A percentile compares a stretch with the other conserved stretches of the same genome.
phyloP scores from a whole-genome alignment of 1,284 basidiomycete species.

The Spongiforma sp. region DNA sequence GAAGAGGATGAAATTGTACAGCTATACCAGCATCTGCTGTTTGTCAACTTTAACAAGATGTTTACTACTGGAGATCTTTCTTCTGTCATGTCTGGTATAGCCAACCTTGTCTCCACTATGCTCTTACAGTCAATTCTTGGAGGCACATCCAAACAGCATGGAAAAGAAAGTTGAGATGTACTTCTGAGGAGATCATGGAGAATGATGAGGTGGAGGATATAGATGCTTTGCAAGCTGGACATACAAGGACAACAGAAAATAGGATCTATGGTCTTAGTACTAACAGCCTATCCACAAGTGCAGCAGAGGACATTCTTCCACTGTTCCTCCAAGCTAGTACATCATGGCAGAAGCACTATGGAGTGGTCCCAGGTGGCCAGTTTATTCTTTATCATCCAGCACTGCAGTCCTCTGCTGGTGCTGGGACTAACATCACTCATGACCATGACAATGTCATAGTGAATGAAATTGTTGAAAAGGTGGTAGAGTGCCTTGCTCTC shows the following conservation, averaged over 20 bases:
- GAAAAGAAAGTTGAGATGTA: constrained; percentile 23
- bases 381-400: neutral
- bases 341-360: constrained; percentile 28
- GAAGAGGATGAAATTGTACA: neutral
- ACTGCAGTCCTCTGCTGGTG: neutral
- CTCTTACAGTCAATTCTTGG: constrained; percentile 26
- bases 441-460: neutral
- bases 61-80: constrained; percentile 9
- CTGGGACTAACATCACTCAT: neutral
- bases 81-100: constrained; percentile 7
- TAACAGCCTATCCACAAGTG: constrained; percentile 25
- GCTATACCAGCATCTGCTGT: constrained; percentile 25
- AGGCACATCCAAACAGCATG: constrained; percentile 35
- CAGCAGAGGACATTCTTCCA: constrained; percentile 33
- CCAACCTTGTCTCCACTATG: constrained; percentile 4
- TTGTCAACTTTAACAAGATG: constrained; percentile 30
- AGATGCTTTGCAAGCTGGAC: constrained; percentile 32
- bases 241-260: constrained; percentile 31
- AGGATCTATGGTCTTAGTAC: constrained; percentile 25
- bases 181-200: neutral
- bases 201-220: constrained; percentile 12
- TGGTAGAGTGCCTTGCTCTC: neutral
- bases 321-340: constrained; percentile 35
- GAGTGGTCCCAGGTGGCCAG: constrained; percentile 13
- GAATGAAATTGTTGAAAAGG: neutral